A percentile compares a stretch with the other conserved stretches of the same genome.
Conservation (phyloP, 306 rosid species). For the Acacia acuminata region DNA sequence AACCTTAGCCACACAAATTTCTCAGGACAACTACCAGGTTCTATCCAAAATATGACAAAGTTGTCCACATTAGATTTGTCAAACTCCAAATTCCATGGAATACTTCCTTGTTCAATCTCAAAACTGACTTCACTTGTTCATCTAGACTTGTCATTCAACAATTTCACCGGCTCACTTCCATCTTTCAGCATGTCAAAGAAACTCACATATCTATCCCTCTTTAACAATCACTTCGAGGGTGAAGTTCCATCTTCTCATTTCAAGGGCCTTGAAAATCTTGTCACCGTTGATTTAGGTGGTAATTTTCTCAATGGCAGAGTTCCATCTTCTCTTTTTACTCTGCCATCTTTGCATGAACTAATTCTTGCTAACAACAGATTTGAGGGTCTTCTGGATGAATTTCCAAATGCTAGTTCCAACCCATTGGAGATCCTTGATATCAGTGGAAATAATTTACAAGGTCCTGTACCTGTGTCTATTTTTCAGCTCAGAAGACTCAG, state of each 20-base stretch:
- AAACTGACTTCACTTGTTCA: slow-evolving; percentile 33
- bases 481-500: slow-evolving; percentile 28
- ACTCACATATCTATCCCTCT: slow-evolving; percentile 32
- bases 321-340: slow-evolving; percentile 24
- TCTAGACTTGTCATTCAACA: slow-evolving; percentile 38
- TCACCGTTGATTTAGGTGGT: neutral
- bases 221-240: slow-evolving; percentile 23
- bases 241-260: slow-evolving; percentile 11
- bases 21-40: slow-evolving; percentile 32
- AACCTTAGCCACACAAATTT: slow-evolving; percentile 26
- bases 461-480: slow-evolving; percentile 40
- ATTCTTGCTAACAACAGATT: slow-evolving; percentile 26
- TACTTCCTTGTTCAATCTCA: slow-evolving; percentile 33
- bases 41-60: slow-evolving; percentile 24
- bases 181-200: slow-evolving; percentile 35
- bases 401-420: neutral
- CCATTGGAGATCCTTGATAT: slow-evolving; percentile 39
- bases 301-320: slow-evolving; percentile 40
- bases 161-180: slow-evolving; percentile 42
- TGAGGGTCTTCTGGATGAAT: slow-evolving; percentile 29
- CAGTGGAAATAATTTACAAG: slow-evolving; percentile 42
- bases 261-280: slow-evolving; percentile 24
- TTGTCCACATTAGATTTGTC: slow-evolving; percentile 36
- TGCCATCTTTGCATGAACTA: slow-evolving; percentile 25
- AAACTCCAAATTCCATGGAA: slow-evolving; percentile 32